Conservation (phyloP, 2,329 filamentous ascomycete species). For the Colletotrichum brevisporum region DNA sequence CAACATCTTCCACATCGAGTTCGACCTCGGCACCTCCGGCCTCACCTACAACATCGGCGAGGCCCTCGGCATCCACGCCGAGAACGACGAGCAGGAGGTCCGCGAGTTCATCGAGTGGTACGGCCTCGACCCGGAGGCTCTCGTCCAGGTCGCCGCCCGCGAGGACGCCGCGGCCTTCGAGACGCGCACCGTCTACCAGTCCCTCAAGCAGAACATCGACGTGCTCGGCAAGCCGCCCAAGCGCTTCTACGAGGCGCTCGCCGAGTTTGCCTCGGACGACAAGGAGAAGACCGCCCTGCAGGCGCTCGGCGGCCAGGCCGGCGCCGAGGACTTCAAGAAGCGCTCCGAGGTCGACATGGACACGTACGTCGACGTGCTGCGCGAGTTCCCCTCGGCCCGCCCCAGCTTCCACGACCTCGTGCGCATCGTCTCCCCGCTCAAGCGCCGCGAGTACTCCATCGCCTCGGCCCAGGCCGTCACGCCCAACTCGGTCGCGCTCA, state of each 20-base stretch:
- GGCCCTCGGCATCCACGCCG: conserved; percentile 94
- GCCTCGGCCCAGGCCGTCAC: conserved; percentile 96
- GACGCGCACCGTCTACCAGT: conserved; percentile 93
- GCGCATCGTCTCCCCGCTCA: conserved; percentile 89
- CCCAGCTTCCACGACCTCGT: conserved; percentile 90
- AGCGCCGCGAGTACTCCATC: conserved; percentile 99
- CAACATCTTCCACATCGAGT: conserved; percentile 99
- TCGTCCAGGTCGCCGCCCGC: conserved; percentile 92
- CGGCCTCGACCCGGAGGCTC: conserved; percentile 82
- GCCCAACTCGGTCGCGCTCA: conserved; percentile 88
- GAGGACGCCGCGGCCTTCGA: conserved; percentile 83
- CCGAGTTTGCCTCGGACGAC: conserved; percentile 87
- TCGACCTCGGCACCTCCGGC: conserved; percentile 91
- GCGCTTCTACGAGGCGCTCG: conserved; percentile 94
- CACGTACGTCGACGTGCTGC: conserved; percentile 90
- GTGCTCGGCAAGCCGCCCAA: conserved; percentile 98
- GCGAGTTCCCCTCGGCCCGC: conserved; percentile 91
- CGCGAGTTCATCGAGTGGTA: conserved; percentile 91
- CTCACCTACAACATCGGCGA: conserved; percentile 98
- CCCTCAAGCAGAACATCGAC: conserved; percentile 91
- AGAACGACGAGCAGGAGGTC: conserved; percentile 87
- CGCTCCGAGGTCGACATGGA: conserved; percentile 91
- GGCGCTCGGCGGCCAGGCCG: conserved; percentile 82
- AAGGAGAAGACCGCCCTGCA: conserved; percentile 85
- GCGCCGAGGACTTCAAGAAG: conserved; percentile 91